Evolutionary conservation across 1,284 basidiomycete species (phyloP), one percentile per base, ranked within the genome.

Genomic region (Peniophora sp.): DNA sequence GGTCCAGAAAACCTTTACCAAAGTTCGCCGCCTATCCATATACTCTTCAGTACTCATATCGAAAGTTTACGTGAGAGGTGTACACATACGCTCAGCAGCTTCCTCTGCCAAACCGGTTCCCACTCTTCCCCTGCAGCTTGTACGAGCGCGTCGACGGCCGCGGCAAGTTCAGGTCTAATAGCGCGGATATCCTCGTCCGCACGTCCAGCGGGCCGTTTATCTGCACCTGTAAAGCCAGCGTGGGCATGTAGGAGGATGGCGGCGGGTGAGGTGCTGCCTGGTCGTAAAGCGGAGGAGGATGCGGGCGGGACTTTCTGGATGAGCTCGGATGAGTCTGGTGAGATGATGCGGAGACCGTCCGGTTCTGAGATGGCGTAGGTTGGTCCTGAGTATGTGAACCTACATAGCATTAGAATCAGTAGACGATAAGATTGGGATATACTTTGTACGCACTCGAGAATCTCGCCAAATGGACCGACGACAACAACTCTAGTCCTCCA

Each of bases 51-150:
- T 6, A 43, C 52, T 23, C 14, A 19, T 12, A 50, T n/a, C 24
- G 8, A 41, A 6, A 41, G 5, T 8, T n/a, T 41, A 5, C 16
- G 16, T 16, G 16, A 24, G 23, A 34, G 44, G 27, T 50, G 8
- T 24, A 25, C n/a, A 69, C 81, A 62, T 55, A 92, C 92, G 63
- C 81, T 91, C 17, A 99, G 75, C 36, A 99, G 72, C 47, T 81
- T 78, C 52, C 86, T 82, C 65, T 99, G 96, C 91, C 92, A 96
- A 52, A 79, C 72, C 0, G 86, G 83, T 51, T 96, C 92, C 83
- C 91, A 93, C 67, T 97, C 95, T 50, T 85, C 78, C 1, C 90
- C 92, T 1, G 97, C 96, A 24, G 96, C 96, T 54, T 95, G 91
- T 24, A 98, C 85, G 59, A 94, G 95, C 43, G 90, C 86, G 61